A percentile compares a stretch with the other conserved stretches of the same genome.
Evolutionary conservation across 441 rosid genomes (phyloP).

Genomic region (Raphanus hybrid): DNA sequence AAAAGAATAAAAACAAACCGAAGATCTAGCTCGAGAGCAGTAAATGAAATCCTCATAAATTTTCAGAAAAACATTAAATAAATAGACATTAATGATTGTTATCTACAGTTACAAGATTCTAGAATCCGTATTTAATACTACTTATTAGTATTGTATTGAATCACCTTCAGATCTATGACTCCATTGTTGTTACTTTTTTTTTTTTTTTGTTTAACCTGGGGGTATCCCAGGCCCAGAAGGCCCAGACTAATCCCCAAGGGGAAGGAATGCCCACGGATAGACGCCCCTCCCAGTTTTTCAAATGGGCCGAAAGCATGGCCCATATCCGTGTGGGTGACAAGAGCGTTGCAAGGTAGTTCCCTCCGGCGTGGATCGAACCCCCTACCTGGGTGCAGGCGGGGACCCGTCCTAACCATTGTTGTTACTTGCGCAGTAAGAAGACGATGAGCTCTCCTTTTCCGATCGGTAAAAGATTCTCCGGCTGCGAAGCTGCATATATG

Average conservation of each 20-base stretch:
- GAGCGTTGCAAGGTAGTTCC: no score
- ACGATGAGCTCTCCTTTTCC: slow-evolving; percentile 41
- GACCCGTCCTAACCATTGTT: no score
- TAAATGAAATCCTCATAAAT: slow-evolving; percentile 14
- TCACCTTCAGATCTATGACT: slow-evolving; percentile 69
- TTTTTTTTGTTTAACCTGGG: no score
- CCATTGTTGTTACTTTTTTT: slow-evolving; percentile 49
- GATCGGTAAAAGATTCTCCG: slow-evolving; percentile 39
- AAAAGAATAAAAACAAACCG: not conserved
- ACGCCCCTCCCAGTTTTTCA: no score
- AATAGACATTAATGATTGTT: slow-evolving; percentile 23
- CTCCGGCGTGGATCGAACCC: no score
- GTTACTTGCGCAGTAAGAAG: slow-evolving; percentile 65
- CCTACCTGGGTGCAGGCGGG: no score
- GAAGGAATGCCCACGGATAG: no score
- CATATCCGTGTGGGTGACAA: no score
- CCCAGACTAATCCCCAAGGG: no score
- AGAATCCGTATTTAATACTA: slow-evolving; percentile 41
- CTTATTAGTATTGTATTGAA: slow-evolving; percentile 3
- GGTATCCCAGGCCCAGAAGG: no score
- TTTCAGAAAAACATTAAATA: slow-evolving; percentile 3
- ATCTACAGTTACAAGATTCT: slow-evolving; percentile 46
- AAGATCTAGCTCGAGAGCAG: slow-evolving; percentile 12
- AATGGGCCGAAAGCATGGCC: no score
- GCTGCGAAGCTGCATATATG: slow-evolving; percentile 52